Conservation (phyloP, 2,329 filamentous ascomycete species). For the Beauveria scarabaeidicola region DNA sequence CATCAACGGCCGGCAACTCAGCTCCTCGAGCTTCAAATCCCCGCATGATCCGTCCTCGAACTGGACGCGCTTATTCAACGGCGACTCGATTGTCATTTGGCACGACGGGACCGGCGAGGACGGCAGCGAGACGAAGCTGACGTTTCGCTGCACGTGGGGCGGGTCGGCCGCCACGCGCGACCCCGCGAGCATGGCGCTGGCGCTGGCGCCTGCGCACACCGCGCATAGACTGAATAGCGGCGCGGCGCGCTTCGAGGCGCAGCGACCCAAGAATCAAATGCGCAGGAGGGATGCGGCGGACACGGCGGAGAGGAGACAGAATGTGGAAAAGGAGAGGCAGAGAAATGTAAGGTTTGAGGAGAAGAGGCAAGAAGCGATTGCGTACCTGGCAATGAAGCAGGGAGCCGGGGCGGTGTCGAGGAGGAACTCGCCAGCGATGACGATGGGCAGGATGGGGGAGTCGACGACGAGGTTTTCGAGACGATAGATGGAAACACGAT, state of each 20-base stretch:
- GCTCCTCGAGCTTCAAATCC: slow-evolving; percentile 45
- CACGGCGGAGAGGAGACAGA: slow-evolving; percentile 30
- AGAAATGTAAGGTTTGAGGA: slow-evolving; percentile 42
- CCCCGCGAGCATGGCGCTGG: slow-evolving; percentile 13
- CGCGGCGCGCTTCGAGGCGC: slow-evolving; percentile 35
- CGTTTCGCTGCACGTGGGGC: slow-evolving; percentile 49
- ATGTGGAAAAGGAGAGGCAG: slow-evolving; percentile 38
- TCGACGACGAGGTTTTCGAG: neutral
- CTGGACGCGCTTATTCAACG: slow-evolving; percentile 65
- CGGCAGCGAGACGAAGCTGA: slow-evolving; percentile 35
- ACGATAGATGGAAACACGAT: neutral
- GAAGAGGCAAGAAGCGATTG: slow-evolving; percentile 37
- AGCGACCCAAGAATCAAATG: slow-evolving; percentile 25
- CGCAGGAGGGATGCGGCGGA: slow-evolving; percentile 38
- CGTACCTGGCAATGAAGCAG: slow-evolving; percentile 27
- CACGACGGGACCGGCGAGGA: slow-evolving; percentile 37
- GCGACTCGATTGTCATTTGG: slow-evolving; percentile 67
- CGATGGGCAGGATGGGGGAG: slow-evolving; percentile 3
- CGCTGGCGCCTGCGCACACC: slow-evolving; percentile 29
- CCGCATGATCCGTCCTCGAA: slow-evolving; percentile 45
- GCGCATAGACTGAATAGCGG: slow-evolving; percentile 41
- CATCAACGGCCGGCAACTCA: slow-evolving; percentile 64
- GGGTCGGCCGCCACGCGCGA: slow-evolving; percentile 38
- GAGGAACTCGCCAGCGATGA: slow-evolving; percentile 21
- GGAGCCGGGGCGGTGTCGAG: slow-evolving; percentile 15